These are phyloP conservation scores for Trichosporon inkin DNA, from an alignment of 1,284 basidiomycete genomes.

Conservation along the genomic window DNA sequence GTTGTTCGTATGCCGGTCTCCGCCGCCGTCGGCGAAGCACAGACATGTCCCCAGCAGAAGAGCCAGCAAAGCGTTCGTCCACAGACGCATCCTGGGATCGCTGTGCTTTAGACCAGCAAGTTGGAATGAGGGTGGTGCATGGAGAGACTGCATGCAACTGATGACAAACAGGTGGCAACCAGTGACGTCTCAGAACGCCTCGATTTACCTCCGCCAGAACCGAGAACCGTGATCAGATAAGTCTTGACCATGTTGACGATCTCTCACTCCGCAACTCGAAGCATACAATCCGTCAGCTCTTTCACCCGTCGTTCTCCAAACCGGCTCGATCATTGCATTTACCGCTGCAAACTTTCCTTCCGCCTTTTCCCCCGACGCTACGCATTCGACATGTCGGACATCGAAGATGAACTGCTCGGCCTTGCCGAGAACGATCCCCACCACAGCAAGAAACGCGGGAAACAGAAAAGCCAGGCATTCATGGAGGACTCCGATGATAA, in stretches of 20 bases:
- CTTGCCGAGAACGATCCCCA: slow-evolving; percentile 49
- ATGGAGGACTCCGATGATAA: slow-evolving; percentile 28
- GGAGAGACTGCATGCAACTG: background rate
- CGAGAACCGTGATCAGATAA: too few species aligned
- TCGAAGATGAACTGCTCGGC: slow-evolving; percentile 50
- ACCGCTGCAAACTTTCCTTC: too few species aligned
- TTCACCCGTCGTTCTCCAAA: too few species aligned
- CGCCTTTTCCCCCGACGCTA: too few species aligned
- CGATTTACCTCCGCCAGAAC: too few species aligned
- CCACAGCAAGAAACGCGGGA: slow-evolving; percentile 39
- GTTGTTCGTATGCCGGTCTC: slow-evolving; percentile 83
- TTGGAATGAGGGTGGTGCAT: background rate
- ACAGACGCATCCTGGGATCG: background rate
- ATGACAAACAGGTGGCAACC: too few species aligned
- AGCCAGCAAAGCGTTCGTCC: background rate
- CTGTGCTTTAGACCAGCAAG: too few species aligned
- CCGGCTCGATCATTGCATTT: background rate
- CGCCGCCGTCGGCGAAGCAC: slow-evolving; percentile 12
- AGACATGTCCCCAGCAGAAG: background rate
- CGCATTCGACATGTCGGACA: slow-evolving; percentile 39
- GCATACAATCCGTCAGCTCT: too few species aligned
- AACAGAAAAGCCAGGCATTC: slow-evolving; percentile 33
- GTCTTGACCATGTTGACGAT: too few species aligned
- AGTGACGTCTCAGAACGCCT: too few species aligned
- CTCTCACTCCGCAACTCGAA: too few species aligned